A percentile compares a stretch with the other conserved stretches of the same genome.
Evolutionary conservation across 2,329 filamentous ascomycete genomes (phyloP).

Genomic region (Ophiostoma sp.): DNA sequence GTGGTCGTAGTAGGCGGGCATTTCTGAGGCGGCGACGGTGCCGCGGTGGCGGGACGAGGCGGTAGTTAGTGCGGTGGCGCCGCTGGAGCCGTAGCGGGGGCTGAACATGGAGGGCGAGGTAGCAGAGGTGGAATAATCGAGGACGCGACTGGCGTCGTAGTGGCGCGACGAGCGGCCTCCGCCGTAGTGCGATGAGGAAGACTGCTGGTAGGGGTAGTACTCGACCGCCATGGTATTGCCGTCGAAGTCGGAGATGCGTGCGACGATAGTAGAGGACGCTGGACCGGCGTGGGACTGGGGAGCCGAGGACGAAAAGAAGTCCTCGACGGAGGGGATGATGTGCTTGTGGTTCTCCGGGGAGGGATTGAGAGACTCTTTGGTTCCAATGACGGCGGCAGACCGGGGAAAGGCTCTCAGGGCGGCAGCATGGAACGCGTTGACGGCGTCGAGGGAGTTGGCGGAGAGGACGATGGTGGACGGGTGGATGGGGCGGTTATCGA

Average conservation of each 20-base stretch:
- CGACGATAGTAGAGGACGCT: slow-evolving; percentile 33
- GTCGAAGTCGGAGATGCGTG: slow-evolving; percentile 69
- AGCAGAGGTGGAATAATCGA: slow-evolving; percentile 15
- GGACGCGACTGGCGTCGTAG: slow-evolving; percentile 36
- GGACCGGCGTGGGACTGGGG: not conserved
- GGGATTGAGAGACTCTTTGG: slow-evolving; percentile 12
- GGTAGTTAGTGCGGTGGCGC: not conserved
- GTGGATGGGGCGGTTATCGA: slow-evolving; percentile 37
- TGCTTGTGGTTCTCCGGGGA: not conserved
- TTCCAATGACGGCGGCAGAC: slow-evolving; percentile 36
- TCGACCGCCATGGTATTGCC: slow-evolving; percentile 80
- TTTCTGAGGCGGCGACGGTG: not conserved
- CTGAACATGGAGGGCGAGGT: slow-evolving; percentile 14
- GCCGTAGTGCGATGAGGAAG: slow-evolving; percentile 4
- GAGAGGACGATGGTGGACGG: slow-evolving; percentile 58
- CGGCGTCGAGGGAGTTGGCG: slow-evolving; percentile 58
- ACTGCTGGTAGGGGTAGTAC: slow-evolving; percentile 39
- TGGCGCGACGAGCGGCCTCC: not conserved
- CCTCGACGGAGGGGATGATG: not conserved
- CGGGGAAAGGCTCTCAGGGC: slow-evolving; percentile 59
- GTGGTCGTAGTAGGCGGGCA: slow-evolving; percentile 16
- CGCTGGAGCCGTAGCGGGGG: slow-evolving; percentile 10
- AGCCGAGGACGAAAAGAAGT: slow-evolving; percentile 1
- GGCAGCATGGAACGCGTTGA: slow-evolving; percentile 65
- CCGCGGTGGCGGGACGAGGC: not conserved